These are phyloP conservation scores for Sicyos edulis DNA, from an alignment of 306 rosid species.

Conservation along the genomic window DNA sequence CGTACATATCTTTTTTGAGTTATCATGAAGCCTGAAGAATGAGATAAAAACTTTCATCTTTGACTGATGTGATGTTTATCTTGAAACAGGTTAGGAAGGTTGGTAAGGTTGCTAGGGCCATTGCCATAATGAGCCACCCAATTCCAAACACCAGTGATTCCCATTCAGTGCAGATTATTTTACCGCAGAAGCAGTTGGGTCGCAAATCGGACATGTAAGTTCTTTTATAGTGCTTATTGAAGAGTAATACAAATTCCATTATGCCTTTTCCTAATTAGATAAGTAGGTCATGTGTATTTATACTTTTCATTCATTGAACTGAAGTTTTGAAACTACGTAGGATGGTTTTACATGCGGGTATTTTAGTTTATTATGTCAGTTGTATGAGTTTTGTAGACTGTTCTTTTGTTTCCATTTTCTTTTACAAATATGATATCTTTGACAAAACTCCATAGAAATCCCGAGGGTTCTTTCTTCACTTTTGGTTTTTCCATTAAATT, in stretches of 20 bases:
- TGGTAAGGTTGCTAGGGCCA: slow-evolving; percentile 95
- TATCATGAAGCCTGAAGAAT: neutral
- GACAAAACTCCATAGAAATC: neutral
- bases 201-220: slow-evolving; percentile 98
- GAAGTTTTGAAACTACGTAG: slow-evolving; percentile 1
- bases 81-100: slow-evolving; percentile 79
- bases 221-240: slow-evolving; percentile 7
- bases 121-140: slow-evolving; percentile 93
- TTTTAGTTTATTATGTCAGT: neutral
- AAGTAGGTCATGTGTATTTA: neutral
- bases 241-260: slow-evolving; percentile 2
- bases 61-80: slow-evolving; percentile 14
- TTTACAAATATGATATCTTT: neutral
- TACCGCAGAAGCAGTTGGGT: slow-evolving; percentile 96
- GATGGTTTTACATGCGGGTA: neutral
- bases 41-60: neutral
- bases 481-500: neutral
- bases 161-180: slow-evolving; percentile 85
- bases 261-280: neutral
- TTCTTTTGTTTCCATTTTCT: neutral
- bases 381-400: neutral
- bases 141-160: slow-evolving; percentile 81
- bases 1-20: neutral
- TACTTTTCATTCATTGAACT: neutral
- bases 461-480: neutral